Evolutionary conservation across 805 yeast genomes (phyloP).

Genomic region (Candida khao-thaluensis): DNA sequence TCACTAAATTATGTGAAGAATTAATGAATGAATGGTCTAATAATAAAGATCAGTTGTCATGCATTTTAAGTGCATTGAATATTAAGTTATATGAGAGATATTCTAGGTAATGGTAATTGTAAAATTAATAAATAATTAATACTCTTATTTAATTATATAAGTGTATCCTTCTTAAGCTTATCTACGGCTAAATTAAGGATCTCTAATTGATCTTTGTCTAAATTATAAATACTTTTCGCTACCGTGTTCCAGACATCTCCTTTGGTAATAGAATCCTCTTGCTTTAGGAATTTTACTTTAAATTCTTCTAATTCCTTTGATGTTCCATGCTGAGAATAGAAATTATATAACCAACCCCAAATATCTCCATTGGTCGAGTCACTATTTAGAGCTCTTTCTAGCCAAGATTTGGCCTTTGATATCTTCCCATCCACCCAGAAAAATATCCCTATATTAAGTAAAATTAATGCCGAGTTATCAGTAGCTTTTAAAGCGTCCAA

Average conservation of each 20-base stretch:
- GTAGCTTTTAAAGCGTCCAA: constrained; percentile 72
- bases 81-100: constrained; percentile 58
- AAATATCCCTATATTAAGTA: constrained; percentile 62
- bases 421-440: constrained; percentile 67
- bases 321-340: constrained; percentile 38
- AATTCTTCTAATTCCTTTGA: constrained; percentile 37
- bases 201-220: constrained; percentile 39
- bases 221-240: constrained; percentile 48
- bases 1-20: constrained; percentile 42
- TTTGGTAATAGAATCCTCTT: constrained; percentile 51
- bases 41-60: constrained; percentile 68
- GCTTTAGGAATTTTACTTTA: constrained; percentile 30
- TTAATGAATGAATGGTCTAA: constrained; percentile 65
- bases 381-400: constrained; percentile 61
- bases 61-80: constrained; percentile 74
- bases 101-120: not conserved
- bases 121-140: too few species aligned
- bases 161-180: constrained; percentile 8
- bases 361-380: constrained; percentile 68
- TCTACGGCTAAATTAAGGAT: constrained; percentile 34
- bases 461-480: constrained; percentile 54
- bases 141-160: not conserved
- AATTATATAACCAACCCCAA: constrained; percentile 66
- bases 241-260: constrained; percentile 62
- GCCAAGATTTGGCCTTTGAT: constrained; percentile 68